A percentile compares a stretch with the other conserved stretches of the same genome.
These are phyloP conservation scores for Globisporangium cederbergense DNA, from an alignment of 352 stramenopile species.

Conservation along the genomic window DNA sequence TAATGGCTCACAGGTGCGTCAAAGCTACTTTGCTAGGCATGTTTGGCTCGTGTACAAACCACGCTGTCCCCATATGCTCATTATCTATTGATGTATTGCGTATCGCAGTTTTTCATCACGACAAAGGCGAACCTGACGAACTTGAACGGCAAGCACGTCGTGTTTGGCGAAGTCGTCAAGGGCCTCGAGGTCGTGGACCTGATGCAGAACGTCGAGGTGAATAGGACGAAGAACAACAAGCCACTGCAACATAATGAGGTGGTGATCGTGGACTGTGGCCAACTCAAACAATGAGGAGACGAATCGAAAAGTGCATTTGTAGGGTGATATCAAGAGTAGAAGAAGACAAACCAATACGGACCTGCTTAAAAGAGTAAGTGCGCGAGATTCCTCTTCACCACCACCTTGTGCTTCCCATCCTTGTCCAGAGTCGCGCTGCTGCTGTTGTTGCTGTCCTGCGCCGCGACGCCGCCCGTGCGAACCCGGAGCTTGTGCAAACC, in stretches of 20 bases:
- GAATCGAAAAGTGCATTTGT: background rate
- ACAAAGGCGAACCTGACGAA: constrained; percentile 60
- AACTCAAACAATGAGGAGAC: constrained; percentile 23
- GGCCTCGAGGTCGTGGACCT: constrained; percentile 66
- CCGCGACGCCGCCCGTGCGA: constrained; percentile 29
- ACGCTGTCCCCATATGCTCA: too few relatives aligned
- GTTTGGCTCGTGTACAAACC: background rate
- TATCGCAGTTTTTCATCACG: constrained; percentile 73
- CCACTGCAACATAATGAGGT: constrained; percentile 59
- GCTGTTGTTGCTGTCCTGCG: constrained; percentile 23
- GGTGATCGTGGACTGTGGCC: constrained; percentile 59
- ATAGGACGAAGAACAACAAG: constrained; percentile 37
- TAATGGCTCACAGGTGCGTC: constrained; percentile 64
- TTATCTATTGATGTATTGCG: background rate
- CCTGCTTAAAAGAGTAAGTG: constrained; percentile 54
- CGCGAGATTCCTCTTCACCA: constrained; percentile 57
- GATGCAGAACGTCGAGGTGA: constrained; percentile 66
- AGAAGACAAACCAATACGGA: background rate
- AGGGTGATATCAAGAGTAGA: background rate
- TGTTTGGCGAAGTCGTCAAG: constrained; percentile 94
- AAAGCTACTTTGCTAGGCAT: background rate
- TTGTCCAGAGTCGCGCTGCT: constrained; percentile 15
- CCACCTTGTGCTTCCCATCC: constrained; percentile 53
- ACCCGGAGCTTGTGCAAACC: constrained; percentile 54
- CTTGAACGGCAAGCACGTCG: constrained; percentile 93